Evolutionary conservation across 2,329 filamentous ascomycete species (phyloP).

Genomic region (Tolypocladium sp.): DNA sequence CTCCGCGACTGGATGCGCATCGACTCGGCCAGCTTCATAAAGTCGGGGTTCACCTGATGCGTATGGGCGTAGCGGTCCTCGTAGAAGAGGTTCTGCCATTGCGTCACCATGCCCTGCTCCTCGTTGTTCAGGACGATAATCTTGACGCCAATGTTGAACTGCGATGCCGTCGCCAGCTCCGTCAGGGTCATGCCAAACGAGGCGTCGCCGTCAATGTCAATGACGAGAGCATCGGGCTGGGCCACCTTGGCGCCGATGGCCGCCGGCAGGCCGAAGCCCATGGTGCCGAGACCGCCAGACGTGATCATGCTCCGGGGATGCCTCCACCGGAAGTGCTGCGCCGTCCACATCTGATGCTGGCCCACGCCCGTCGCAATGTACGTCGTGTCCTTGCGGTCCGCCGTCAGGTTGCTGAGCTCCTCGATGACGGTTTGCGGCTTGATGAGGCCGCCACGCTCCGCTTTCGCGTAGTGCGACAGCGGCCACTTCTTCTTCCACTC

Average conservation of each 20-base stretch:
- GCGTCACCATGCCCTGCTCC: slow-evolving; percentile 97
- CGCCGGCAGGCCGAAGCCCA: slow-evolving; percentile 91
- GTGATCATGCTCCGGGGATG: slow-evolving; percentile 91
- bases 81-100: slow-evolving; percentile 98
- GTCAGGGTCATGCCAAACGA: slow-evolving; percentile 98
- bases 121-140: slow-evolving; percentile 92
- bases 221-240: slow-evolving; percentile 68
- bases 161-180: slow-evolving; percentile 82
- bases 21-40: slow-evolving; percentile 82
- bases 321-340: slow-evolving; percentile 93
- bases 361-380: slow-evolving; percentile 92
- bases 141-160: slow-evolving; percentile 97
- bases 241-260: slow-evolving; percentile 91
- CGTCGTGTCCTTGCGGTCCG: slow-evolving; percentile 69
- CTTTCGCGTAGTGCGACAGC: slow-evolving; percentile 69
- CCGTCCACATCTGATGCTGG: slow-evolving; percentile 98
- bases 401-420: slow-evolving; percentile 77
- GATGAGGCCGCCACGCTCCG: slow-evolving; percentile 68
- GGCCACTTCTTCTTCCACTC: slow-evolving; percentile 91
- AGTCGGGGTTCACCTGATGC: slow-evolving; percentile 92
- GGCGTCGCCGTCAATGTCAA: slow-evolving; percentile 97
- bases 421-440: slow-evolving; percentile 93
- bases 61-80: slow-evolving; percentile 89
- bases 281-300: slow-evolving; percentile 76
- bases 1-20: slow-evolving; percentile 77